Percentiles rank a stretch among this genome's conserved stretches.
Conservation (phyloP, 176 grass and related monocot species). For the Rhynchospora tenuis region DNA sequence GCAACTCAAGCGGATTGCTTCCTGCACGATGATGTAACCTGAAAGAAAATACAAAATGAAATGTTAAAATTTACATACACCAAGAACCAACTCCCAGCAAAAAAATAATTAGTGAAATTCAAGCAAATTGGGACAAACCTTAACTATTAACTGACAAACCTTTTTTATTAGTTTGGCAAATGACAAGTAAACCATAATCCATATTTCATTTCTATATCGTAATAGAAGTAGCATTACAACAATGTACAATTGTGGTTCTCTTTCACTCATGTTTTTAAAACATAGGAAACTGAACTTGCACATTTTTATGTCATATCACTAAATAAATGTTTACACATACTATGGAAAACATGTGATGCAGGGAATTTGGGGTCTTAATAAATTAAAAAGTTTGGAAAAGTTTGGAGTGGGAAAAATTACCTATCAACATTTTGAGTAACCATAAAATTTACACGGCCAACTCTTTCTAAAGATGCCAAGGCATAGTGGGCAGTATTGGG, state of each 20-base stretch:
- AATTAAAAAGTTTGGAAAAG: background rate
- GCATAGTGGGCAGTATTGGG: conserved; percentile 81
- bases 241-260: background rate
- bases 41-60: conserved; percentile 22
- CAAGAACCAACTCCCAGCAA: background rate
- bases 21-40: conserved; percentile 89
- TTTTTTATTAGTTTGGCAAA: background rate
- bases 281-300: background rate
- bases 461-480: conserved; percentile 73
- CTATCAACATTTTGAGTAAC: conserved; percentile 99
- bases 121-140: background rate
- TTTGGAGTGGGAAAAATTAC: conserved; percentile 13
- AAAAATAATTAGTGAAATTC: background rate
- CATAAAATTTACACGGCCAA: conserved; percentile 59
- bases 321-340: background rate
- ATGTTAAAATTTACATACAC: conserved; percentile 13
- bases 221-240: conserved; percentile 2
- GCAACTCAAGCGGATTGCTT: conserved; percentile 80
- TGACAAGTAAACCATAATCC: background rate
- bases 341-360: background rate
- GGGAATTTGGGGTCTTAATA: background rate
- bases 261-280: no score
- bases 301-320: background rate
- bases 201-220: background rate
- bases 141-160: no score